Evolutionary conservation across 208 protist genomes (phyloP), one percentile per base, ranked within the genome.

Genomic region (Wallacemonas sp.): DNA sequence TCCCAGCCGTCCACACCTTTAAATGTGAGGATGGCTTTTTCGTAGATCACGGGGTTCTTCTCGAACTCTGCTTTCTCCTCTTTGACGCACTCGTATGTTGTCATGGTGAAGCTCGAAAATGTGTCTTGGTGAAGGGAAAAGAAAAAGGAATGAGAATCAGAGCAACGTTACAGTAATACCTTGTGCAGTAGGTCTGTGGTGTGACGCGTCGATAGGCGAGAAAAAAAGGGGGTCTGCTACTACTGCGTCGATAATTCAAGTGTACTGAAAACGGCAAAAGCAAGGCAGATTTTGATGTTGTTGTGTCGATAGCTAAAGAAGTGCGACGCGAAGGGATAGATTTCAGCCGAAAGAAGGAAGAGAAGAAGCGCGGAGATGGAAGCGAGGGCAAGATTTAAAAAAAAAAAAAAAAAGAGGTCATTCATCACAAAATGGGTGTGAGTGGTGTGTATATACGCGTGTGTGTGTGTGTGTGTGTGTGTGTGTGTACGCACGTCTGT

Each of bases 21-120:
- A 62, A 83, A 83, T 0, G 62, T 77, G 46, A 79, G 58, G 11
- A 79, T 44, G 0, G 68, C 66, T 22, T 71, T 79, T 19, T 83
- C 72, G 41, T 83, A 79, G 34, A 83, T 66, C 5, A 76, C 22
- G 21, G 33, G 28, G 63, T 77, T 73, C 70, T 76, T 72, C 66
- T 80, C 75, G 56, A 80, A 80, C 64, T 76, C 62, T 17, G 62
- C 49, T 54, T 75, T 76, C 44, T 77, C 70, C 66, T 80, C 70
- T 44, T 76, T 80, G 26, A 80, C 26, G 63, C 73, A 46, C 68
- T 79, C 74, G 72, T 75, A 42, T 61, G 63, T 56, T 41, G 5
- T 22, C 26, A 58, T 58, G 21, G 26, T 41, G 36, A 38, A 59
- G 47, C 27, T 26, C 58, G 38, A 39, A 27, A 31, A 45, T 33